Conservation (phyloP, 169 alveolate species). For the Cryptosporidium bovis region DNA sequence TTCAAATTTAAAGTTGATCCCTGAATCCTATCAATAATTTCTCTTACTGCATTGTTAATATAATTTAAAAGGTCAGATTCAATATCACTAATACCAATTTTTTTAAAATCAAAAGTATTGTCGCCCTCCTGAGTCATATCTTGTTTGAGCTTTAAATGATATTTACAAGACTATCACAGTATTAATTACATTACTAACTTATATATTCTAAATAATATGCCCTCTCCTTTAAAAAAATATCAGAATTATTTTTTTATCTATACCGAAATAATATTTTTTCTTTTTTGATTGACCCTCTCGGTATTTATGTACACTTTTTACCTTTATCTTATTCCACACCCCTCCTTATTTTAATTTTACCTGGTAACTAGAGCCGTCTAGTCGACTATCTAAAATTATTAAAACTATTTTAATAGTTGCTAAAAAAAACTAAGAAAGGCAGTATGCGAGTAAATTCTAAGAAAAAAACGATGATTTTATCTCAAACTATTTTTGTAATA, state of each 20-base stretch:
- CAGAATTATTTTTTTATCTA: no score
- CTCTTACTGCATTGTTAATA: constrained; percentile 28
- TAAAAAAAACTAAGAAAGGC: no score
- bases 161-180: background rate
- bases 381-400: constrained; percentile 3
- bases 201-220: no score
- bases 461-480: background rate
- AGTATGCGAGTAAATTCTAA: background rate
- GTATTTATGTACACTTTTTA: no score
- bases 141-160: background rate
- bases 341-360: background rate
- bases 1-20: background rate
- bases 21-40: constrained; percentile 14
- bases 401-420: no score
- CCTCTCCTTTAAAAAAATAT: no score
- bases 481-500: background rate
- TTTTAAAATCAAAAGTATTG: constrained; percentile 13
- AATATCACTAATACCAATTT: constrained; percentile 29
- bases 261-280: no score
- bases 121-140: background rate
- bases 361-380: constrained; percentile 14
- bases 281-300: no score
- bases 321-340: background rate
- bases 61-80: constrained; percentile 31
- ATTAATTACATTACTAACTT: background rate